These are phyloP conservation scores for Phytophthora foliorum DNA, from an alignment of 352 stramenopile genomes.

Conservation along the genomic window DNA sequence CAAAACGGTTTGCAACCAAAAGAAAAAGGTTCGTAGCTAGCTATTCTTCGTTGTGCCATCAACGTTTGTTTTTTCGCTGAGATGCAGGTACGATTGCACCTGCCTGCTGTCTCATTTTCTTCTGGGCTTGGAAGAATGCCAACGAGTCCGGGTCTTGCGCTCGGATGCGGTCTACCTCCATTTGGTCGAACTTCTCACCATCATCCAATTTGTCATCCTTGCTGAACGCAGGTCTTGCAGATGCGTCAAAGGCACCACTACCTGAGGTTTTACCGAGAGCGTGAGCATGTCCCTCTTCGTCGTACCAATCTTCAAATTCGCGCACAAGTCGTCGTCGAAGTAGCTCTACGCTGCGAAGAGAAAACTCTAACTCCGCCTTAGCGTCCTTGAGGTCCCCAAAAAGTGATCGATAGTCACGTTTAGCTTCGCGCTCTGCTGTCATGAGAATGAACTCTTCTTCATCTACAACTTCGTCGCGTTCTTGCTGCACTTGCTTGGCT, in stretches of 20 bases:
- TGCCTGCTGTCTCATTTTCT: constrained; percentile 81
- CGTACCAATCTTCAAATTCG: constrained; percentile 90
- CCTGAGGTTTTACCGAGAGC: constrained; percentile 47
- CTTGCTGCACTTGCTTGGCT: constrained; percentile 22
- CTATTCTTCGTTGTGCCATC: background rate
- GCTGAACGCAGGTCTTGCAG: constrained; percentile 32
- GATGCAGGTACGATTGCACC: constrained; percentile 25
- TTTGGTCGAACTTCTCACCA: constrained; percentile 92
- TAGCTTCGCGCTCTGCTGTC: constrained; percentile 84
- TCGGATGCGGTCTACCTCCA: constrained; percentile 91
- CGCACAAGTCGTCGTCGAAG: constrained; percentile 79
- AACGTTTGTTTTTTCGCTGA: constrained; percentile 39
- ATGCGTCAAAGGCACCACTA: constrained; percentile 31
- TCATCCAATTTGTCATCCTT: constrained; percentile 91
- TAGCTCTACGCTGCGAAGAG: constrained; percentile 73
- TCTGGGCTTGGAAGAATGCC: constrained; percentile 93
- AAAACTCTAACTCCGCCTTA: constrained; percentile 74
- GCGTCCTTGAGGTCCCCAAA: constrained; percentile 90
- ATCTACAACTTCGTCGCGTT: constrained; percentile 88
- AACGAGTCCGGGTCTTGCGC: constrained; percentile 91
- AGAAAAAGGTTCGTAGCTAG: background rate
- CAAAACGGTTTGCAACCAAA: background rate
- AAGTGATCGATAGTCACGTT: constrained; percentile 86
- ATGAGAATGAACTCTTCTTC: constrained; percentile 94
- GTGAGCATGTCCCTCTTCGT: constrained; percentile 54